A percentile compares a stretch with the other conserved stretches of the same genome.
Evolutionary conservation across 2,329 filamentous ascomycete genomes (phyloP).

Genomic region (Pseudonectria buxi): DNA sequence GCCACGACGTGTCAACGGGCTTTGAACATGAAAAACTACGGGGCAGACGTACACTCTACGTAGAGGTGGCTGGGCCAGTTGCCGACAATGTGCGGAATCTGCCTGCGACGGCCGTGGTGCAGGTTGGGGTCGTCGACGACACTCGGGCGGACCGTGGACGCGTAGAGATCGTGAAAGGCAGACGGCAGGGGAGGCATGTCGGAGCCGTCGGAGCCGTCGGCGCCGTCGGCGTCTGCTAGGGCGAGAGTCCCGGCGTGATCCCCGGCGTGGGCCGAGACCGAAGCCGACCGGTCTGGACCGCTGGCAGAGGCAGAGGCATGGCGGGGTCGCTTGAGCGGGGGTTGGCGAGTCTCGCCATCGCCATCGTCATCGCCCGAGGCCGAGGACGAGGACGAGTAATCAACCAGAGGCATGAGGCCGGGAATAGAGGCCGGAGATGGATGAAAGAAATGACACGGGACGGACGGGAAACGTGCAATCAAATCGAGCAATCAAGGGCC

Average conservation of each 20-base stretch:
- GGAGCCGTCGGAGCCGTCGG: constrained; percentile 8
- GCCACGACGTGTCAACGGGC: constrained; percentile 1
- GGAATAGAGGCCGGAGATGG: too few species aligned
- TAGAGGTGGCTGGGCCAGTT: constrained; percentile 94
- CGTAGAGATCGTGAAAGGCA: constrained; percentile 84
- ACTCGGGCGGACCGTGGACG: constrained; percentile 69
- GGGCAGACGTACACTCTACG: constrained; percentile 80
- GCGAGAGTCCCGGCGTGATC: background rate
- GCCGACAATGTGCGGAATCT: constrained; percentile 76
- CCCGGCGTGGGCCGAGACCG: background rate
- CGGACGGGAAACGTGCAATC: too few species aligned
- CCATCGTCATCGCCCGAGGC: constrained; percentile 17
- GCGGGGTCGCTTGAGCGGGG: constrained; percentile 29
- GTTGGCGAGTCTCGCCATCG: constrained; percentile 19
- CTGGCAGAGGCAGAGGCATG: constrained; percentile 20
- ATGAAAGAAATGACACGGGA: too few species aligned
- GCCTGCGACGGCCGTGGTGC: constrained; percentile 77
- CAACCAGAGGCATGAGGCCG: constrained; percentile 52
- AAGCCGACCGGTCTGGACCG: too few species aligned
- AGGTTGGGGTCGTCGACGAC: constrained; percentile 75
- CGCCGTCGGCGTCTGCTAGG: constrained; percentile 3
- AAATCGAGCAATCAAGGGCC: too few species aligned
- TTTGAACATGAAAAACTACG: too few species aligned
- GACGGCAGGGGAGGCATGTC: constrained; percentile 67
- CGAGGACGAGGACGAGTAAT: constrained; percentile 40